Conservation (phyloP, 2,329 filamentous ascomycete genomes). For the Paraphaeosphaeria minitans region DNA sequence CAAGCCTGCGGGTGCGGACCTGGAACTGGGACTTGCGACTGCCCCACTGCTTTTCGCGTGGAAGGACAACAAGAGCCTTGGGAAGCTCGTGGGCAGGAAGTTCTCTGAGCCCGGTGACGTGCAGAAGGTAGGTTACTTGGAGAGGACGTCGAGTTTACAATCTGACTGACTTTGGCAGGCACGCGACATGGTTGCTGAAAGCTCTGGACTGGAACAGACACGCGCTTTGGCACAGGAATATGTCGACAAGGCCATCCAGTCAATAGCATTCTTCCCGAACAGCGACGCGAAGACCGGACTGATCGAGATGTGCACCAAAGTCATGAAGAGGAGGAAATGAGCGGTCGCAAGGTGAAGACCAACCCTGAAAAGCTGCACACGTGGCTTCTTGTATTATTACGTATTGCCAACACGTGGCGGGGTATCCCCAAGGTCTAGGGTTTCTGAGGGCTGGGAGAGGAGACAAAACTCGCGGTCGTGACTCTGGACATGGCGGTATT, state of each 20-base stretch:
- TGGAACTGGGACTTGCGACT: conserved; percentile 91
- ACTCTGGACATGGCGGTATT: neutral
- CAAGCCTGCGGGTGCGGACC: conserved; percentile 91
- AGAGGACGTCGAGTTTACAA: neutral
- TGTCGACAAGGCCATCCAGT: conserved; percentile 81
- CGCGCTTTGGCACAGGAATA: conserved; percentile 89
- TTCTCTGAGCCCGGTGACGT: conserved; percentile 86
- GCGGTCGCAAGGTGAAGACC: neutral
- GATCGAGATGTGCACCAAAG: conserved; percentile 92
- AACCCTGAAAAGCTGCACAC: neutral
- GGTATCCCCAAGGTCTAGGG: neutral
- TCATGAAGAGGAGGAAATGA: conserved; percentile 84
- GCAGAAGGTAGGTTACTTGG: conserved; percentile 65
- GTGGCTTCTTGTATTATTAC: conserved; percentile 3
- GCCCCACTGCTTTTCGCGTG: conserved; percentile 94
- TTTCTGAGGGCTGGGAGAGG: neutral
- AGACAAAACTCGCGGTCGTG: neutral
- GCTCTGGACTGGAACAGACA: conserved; percentile 90
- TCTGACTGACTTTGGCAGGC: conserved; percentile 62
- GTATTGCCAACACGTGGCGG: neutral
- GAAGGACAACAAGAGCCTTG: conserved; percentile 85
- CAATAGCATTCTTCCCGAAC: conserved; percentile 85
- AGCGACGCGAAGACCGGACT: conserved; percentile 92
- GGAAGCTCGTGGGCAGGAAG: conserved; percentile 87
- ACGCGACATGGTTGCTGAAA: conserved; percentile 79